Evolutionary conservation across 352 stramenopile species (phyloP).

Genomic region (Globisporangium radiosum): DNA sequence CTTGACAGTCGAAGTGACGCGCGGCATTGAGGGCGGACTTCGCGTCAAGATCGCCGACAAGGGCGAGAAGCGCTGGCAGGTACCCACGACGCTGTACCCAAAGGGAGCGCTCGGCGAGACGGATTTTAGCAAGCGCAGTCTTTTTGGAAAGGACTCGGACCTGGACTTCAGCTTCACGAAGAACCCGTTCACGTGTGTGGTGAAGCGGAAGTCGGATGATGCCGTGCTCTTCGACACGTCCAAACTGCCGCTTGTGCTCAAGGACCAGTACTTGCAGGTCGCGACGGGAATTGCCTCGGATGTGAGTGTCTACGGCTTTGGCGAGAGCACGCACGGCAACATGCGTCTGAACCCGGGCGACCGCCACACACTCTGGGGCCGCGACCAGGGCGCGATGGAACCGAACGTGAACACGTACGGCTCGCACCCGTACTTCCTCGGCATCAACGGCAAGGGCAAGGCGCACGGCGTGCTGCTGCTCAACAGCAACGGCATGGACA

Average conservation of each 20-base stretch:
- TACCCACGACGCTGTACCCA: conserved; percentile 11
- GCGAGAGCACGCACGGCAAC: conserved; percentile 33
- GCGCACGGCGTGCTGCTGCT: conserved; percentile 47
- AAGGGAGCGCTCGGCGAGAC: conserved; percentile 4
- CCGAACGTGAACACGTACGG: conserved; percentile 46
- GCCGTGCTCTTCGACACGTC: conserved; percentile 49
- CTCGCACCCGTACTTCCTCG: conserved; percentile 46
- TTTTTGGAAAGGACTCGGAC: conserved; percentile 14
- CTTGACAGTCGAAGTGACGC: conserved; percentile 29
- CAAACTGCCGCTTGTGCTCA: conserved; percentile 21
- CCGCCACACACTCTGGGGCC: conserved; percentile 38
- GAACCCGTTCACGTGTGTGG: conserved; percentile 30
- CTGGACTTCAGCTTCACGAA: conserved; percentile 26
- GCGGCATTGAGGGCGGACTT: conserved; percentile 10
- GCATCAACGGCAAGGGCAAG: conserved; percentile 22
- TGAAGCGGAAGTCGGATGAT: conserved; percentile 25
- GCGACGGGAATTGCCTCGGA: conserved; percentile 20
- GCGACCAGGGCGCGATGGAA: conserved; percentile 27
- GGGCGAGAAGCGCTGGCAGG: conserved; percentile 16
- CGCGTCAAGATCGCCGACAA: conserved; percentile 23
- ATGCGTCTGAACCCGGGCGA: conserved; percentile 27
- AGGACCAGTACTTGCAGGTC: conserved; percentile 60
- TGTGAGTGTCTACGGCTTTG: conserved; percentile 35
- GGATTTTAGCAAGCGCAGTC: conserved; percentile 5
- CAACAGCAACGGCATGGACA: conserved; percentile 60